Evolutionary conservation across 2,329 filamentous ascomycete species (phyloP).

Genomic region (Exophiala viscosa): DNA sequence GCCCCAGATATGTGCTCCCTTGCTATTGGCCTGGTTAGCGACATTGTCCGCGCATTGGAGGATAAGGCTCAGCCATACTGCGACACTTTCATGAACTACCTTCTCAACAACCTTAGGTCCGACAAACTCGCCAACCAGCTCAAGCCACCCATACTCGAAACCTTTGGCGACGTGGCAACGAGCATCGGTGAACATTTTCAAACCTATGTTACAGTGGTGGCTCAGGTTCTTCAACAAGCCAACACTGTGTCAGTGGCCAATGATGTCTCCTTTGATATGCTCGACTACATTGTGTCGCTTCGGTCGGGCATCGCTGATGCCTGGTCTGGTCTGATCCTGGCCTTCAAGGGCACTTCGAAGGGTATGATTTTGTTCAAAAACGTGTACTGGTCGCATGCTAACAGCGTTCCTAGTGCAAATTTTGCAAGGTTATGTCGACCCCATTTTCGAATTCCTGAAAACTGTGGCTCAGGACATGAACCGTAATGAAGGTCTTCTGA

Average conservation of each 20-base stretch:
- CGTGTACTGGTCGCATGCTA: constrained; percentile 1
- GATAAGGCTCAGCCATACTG: constrained; percentile 91
- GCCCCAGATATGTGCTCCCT: constrained; percentile 92
- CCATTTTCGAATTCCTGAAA: constrained; percentile 83
- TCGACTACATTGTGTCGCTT: constrained; percentile 90
- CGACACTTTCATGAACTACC: constrained; percentile 96
- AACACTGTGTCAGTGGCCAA: constrained; percentile 72
- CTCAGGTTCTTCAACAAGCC: constrained; percentile 89
- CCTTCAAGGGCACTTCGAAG: constrained; percentile 69
- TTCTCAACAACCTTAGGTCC: constrained; percentile 88
- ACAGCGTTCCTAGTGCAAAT: constrained; percentile 54
- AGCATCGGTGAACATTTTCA: constrained; percentile 91
- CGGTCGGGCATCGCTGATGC: constrained; percentile 98
- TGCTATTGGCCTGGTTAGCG: constrained; percentile 95
- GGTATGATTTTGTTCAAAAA: constrained; percentile 31
- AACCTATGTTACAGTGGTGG: constrained; percentile 87
- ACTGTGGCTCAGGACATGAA: constrained; percentile 76
- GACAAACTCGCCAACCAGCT: constrained; percentile 88
- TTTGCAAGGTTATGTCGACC: constrained; percentile 72
- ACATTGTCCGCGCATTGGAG: constrained; percentile 88
- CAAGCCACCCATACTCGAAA: constrained; percentile 96
- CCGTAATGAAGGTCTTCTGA: constrained; percentile 85
- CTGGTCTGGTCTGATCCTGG: constrained; percentile 93
- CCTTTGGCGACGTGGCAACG: constrained; percentile 94
- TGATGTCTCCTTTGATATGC: constrained; percentile 89